phyloP scores from a whole-genome alignment of 371 early-diverging fungal species.

The Actinomortierella wolfii region DNA sequence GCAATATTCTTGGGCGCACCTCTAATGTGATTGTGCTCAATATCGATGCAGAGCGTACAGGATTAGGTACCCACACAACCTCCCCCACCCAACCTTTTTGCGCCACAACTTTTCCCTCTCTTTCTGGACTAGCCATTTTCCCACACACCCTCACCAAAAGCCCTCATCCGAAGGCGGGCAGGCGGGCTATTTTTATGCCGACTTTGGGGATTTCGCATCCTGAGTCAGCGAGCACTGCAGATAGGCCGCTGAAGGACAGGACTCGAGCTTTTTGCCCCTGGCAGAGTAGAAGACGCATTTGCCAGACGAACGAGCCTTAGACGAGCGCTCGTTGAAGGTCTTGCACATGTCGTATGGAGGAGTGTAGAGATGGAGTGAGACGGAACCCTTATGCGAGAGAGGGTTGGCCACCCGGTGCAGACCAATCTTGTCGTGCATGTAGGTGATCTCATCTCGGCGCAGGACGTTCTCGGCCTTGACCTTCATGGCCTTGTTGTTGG shows the following conservation, averaged over 20 bases:
- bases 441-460: slow-evolving; percentile 74
- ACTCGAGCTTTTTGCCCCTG: slow-evolving; percentile 50
- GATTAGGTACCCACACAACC: too few relatives aligned
- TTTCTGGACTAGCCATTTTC: too few relatives aligned
- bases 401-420: slow-evolving; percentile 88
- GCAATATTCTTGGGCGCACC: too few relatives aligned
- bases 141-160: too few relatives aligned
- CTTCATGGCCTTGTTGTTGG: slow-evolving; percentile 26
- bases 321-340: slow-evolving; percentile 82
- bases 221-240: slow-evolving; percentile 39
- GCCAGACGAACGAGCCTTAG: slow-evolving; percentile 69
- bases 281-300: slow-evolving; percentile 72
- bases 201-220: neutral
- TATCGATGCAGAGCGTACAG: too few relatives aligned
- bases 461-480: slow-evolving; percentile 54
- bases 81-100: too few relatives aligned
- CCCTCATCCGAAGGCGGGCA: too few relatives aligned
- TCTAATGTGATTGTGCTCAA: too few relatives aligned
- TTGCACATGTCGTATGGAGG: slow-evolving; percentile 88
- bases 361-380: slow-evolving; percentile 92
- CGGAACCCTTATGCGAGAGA: slow-evolving; percentile 59
- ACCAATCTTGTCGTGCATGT: slow-evolving; percentile 91
- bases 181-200: too few relatives aligned
- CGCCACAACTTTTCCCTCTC: too few relatives aligned
- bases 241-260: slow-evolving; percentile 40